Evolutionary conservation across 208 protist species (phyloP).

Genomic region (Leishmania arabica): DNA sequence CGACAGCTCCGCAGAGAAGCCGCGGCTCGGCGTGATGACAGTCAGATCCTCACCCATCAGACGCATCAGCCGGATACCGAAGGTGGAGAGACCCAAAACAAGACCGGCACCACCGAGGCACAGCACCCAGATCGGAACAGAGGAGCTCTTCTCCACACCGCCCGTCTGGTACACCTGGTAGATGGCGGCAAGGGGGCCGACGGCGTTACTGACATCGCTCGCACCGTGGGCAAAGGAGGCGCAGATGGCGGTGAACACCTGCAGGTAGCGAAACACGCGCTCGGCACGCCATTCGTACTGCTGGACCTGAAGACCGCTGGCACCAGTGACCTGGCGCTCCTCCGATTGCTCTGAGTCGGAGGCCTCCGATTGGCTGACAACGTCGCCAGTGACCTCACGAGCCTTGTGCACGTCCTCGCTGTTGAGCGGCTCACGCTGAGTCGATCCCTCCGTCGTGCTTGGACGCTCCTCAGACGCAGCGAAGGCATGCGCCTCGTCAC

Average conservation of each 20-base stretch:
- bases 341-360: not conserved
- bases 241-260: constrained; percentile 74
- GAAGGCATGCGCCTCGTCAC: constrained; percentile 9
- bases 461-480: constrained; percentile 4
- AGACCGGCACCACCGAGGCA: constrained; percentile 60
- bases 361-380: constrained; percentile 10
- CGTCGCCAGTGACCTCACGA: constrained; percentile 4
- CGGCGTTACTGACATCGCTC: constrained; percentile 75
- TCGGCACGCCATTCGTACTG: constrained; percentile 51
- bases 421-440: not conserved
- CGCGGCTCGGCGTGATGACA: constrained; percentile 60
- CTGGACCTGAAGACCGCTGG: constrained; percentile 14
- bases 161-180: constrained; percentile 51
- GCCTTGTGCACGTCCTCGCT: constrained; percentile 5
- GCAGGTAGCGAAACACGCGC: constrained; percentile 71
- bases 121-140: constrained; percentile 61
- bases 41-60: constrained; percentile 71
- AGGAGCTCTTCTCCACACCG: constrained; percentile 18
- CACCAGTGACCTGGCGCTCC: constrained; percentile 9
- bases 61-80: constrained; percentile 62
- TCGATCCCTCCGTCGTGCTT: not conserved
- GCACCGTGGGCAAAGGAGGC: constrained; percentile 75
- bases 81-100: constrained; percentile 59
- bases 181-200: constrained; percentile 68
- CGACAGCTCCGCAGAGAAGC: constrained; percentile 65